phyloP scores from a whole-genome alignment of 1,284 basidiomycete species.

The Phaffia rhodozyma region DNA sequence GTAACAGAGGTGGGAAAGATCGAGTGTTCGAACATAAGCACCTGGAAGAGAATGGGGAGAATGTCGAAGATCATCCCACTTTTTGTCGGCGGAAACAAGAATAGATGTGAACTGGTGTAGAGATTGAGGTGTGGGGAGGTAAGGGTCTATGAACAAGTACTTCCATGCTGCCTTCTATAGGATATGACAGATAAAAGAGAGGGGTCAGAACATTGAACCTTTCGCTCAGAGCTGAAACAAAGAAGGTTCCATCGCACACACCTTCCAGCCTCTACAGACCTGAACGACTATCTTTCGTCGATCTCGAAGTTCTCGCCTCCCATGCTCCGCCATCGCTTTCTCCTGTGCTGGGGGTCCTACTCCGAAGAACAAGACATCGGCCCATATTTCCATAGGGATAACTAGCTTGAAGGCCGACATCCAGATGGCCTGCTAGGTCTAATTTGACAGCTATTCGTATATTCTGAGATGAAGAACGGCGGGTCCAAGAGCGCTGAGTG shows the following conservation, averaged over 20 bases:
- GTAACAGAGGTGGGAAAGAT: slow-evolving; percentile 48
- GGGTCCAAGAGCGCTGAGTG: no score
- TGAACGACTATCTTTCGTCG: not conserved
- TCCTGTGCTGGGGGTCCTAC: no score
- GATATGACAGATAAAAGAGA: not conserved
- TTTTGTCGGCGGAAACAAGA: slow-evolving; percentile 52
- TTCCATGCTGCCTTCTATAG: slow-evolving; percentile 53
- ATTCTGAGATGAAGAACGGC: no score
- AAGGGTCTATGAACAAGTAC: slow-evolving; percentile 51
- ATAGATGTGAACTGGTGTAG: slow-evolving; percentile 48
- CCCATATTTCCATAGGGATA: no score
- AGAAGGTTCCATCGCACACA: not conserved
- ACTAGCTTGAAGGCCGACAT: no score
- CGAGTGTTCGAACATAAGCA: slow-evolving; percentile 61
- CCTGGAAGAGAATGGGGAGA: slow-evolving; percentile 72
- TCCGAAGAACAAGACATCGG: no score
- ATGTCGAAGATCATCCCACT: slow-evolving; percentile 71
- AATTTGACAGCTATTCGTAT: no score
- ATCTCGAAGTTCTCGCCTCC: no score
- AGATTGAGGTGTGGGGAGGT: slow-evolving; percentile 39
- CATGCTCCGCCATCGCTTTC: no score
- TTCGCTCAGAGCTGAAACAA: no score
- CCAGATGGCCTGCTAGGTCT: no score
- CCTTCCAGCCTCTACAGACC: slow-evolving; percentile 16
- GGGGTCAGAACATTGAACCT: not conserved